Evolutionary conservation across 441 rosid species (phyloP).

Genomic region (Eruca vesicaria): DNA sequence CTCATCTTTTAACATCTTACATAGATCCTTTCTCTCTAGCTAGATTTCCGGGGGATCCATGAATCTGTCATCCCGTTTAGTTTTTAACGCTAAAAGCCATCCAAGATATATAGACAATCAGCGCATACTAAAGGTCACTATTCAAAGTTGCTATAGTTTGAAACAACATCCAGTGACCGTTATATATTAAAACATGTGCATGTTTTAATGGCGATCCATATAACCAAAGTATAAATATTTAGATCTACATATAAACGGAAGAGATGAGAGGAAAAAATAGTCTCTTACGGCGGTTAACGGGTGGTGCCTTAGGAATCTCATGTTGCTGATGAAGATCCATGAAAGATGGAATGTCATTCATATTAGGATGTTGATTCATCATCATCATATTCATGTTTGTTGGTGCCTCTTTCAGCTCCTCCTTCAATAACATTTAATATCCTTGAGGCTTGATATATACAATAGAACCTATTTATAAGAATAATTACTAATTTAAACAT

Average conservation of each 20-base stretch:
- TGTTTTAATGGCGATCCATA: neutral
- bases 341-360: conserved; percentile 37
- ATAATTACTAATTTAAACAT: neutral
- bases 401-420: conserved; percentile 59
- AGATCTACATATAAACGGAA: neutral
- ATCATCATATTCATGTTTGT: conserved; percentile 58
- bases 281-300: conserved; percentile 69
- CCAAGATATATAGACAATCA: neutral
- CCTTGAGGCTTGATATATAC: conserved; percentile 3
- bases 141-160: neutral
- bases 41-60: conserved; percentile 48
- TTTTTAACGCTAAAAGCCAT: neutral
- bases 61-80: conserved; percentile 4
- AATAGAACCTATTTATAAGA: neutral
- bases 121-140: neutral
- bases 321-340: conserved; percentile 56
- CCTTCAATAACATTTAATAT: conserved; percentile 39
- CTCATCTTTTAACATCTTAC: conserved; percentile 36
- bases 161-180: neutral
- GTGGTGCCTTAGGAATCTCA: conserved; percentile 65
- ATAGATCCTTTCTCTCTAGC: conserved; percentile 38
- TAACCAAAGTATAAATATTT: neutral
- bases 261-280: neutral
- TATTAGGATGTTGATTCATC: conserved; percentile 57
- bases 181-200: conserved; percentile 4